Conservation (phyloP, 2,329 filamentous ascomycete genomes). For the Neofusicoccum parvum region DNA sequence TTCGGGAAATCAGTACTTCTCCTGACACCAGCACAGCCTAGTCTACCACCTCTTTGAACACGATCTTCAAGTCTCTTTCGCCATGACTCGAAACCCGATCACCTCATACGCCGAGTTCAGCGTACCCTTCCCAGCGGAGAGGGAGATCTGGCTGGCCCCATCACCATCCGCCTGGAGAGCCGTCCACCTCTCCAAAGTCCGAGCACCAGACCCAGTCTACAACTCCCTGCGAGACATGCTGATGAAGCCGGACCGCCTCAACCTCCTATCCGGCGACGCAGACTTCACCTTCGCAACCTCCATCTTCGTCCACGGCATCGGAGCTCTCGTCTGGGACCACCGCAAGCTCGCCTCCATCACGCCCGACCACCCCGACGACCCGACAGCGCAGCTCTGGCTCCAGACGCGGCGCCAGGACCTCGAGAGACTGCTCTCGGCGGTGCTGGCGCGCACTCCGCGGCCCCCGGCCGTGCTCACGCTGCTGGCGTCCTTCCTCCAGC, state of each 20-base stretch:
- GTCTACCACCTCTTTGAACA: conserved; percentile 66
- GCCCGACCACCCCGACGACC: conserved; percentile 17
- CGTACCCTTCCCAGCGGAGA: conserved; percentile 64
- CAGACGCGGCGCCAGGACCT: conserved; percentile 26
- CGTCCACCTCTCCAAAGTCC: conserved; percentile 52
- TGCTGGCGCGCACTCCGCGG: conserved; percentile 52
- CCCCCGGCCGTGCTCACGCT: conserved; percentile 14
- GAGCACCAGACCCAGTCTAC: conserved; percentile 19
- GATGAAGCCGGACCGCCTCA: neutral
- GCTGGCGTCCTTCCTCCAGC: conserved; percentile 56
- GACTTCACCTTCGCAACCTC: conserved; percentile 44
- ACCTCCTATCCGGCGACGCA: conserved; percentile 55
- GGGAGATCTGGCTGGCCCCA: conserved; percentile 66
- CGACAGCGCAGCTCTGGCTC: conserved; percentile 26
- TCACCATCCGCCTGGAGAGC: conserved; percentile 66
- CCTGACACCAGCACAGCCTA: conserved; percentile 56
- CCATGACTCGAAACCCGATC: conserved; percentile 63
- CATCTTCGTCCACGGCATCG: conserved; percentile 8
- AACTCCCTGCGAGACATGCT: neutral
- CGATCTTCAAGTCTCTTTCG: conserved; percentile 68
- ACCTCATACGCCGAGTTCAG: conserved; percentile 71
- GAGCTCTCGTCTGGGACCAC: conserved; percentile 9
- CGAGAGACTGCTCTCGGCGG: neutral
- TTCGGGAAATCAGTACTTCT: conserved; percentile 19
- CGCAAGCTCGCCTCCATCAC: conserved; percentile 3